These are phyloP conservation scores for Backusella circina DNA, from an alignment of 192 early-diverging fungal species.

Conservation along the genomic window DNA sequence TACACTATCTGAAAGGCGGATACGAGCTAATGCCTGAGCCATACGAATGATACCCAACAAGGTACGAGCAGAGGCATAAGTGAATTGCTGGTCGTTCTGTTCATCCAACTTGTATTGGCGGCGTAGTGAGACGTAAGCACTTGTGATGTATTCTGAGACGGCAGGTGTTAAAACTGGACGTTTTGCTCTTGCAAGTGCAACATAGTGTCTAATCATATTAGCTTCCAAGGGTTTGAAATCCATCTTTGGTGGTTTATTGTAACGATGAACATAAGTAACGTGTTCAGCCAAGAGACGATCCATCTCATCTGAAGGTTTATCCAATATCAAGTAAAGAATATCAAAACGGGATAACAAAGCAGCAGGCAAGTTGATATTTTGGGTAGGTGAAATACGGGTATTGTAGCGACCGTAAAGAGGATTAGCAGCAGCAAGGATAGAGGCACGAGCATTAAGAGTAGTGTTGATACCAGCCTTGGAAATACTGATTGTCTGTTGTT, in stretches of 20 bases:
- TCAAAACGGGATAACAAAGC: constrained; percentile 95
- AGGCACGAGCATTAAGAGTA: constrained; percentile 91
- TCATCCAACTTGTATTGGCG: constrained; percentile 56
- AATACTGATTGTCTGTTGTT: constrained; percentile 98
- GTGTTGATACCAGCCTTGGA: constrained; percentile 98
- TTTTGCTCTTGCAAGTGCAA: constrained; percentile 75
- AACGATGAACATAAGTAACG: constrained; percentile 92
- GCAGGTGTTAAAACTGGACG: constrained; percentile 67
- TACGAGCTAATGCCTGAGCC: constrained; percentile 85
- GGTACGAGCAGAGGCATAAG: constrained; percentile 82
- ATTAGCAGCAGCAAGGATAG: constrained; percentile 96
- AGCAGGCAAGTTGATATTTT: constrained; percentile 97
- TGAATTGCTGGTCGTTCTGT: constrained; percentile 57
- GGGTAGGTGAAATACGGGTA: constrained; percentile 77
- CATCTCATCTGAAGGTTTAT: constrained; percentile 79
- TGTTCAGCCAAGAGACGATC: constrained; percentile 89
- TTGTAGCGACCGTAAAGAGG: constrained; percentile 96
- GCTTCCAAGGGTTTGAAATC: constrained; percentile 65
- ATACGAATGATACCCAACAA: constrained; percentile 91
- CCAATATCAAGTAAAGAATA: constrained; percentile 87
- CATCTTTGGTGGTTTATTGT: constrained; percentile 71
- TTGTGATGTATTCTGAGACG: constrained; percentile 85
- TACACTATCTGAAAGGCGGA: constrained; percentile 77
- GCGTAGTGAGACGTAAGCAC: constrained; percentile 83
- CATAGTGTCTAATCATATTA: constrained; percentile 84